Percentiles rank a stretch among this genome's conserved stretches.
These are phyloP conservation scores for Plasmodium sp. DNA, from an alignment of 169 alveolate genomes.

Conservation along the genomic window DNA sequence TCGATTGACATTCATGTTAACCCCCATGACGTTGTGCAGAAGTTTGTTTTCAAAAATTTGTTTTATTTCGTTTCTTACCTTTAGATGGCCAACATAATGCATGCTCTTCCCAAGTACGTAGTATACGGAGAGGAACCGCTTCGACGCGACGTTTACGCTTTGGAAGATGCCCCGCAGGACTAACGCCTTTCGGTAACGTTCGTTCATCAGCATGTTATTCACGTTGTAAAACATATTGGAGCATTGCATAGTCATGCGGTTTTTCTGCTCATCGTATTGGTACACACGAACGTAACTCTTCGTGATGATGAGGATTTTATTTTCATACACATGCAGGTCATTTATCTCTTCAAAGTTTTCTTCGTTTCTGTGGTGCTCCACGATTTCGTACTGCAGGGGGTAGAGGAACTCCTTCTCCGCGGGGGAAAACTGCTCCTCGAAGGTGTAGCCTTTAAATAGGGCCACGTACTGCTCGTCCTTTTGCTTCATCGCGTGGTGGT, in stretches of 20 bases:
- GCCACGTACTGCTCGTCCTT: neutral
- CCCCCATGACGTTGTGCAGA: constrained; percentile 2
- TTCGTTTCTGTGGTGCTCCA: neutral
- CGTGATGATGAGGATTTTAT: constrained; percentile 29
- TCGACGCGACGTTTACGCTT: constrained; percentile 9
- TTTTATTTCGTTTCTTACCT: constrained; percentile 27
- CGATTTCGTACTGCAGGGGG: constrained; percentile 7
- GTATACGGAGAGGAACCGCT: constrained; percentile 1
- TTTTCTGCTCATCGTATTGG: constrained; percentile 20
- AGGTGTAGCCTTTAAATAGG: constrained; percentile 12
- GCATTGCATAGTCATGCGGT: neutral
- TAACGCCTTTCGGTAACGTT: neutral
- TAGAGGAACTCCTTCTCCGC: constrained; percentile 29
- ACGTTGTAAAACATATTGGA: neutral
- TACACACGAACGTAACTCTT: constrained; percentile 11
- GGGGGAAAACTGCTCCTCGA: neutral
- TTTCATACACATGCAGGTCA: constrained; percentile 18
- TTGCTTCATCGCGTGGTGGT: neutral
- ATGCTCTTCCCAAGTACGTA: neutral
- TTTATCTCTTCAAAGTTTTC: constrained; percentile 31
- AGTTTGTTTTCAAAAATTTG: constrained; percentile 39
- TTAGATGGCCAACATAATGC: constrained; percentile 16
- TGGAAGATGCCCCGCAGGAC: constrained; percentile 2
- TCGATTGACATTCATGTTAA: constrained; percentile 40
- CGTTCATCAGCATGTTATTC: constrained; percentile 4